Base-by-base conservation (phyloP, 78 protist species). In the Tieghemostelium lacteum region DNA sequence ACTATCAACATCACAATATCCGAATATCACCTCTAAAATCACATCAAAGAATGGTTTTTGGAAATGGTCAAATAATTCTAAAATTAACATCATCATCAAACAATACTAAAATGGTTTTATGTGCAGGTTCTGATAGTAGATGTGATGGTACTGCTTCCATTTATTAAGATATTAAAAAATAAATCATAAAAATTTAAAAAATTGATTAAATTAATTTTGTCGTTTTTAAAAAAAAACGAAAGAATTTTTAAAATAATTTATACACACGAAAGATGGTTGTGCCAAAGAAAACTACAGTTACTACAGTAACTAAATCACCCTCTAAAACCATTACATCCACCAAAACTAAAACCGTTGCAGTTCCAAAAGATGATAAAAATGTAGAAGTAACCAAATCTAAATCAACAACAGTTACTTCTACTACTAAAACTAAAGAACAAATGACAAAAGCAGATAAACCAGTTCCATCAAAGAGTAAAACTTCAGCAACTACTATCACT, bases 51-150 rank as follows among this genome's bases (percentile, higher is more conserved):
- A 1, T 16, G 26, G 28, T 34, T 36, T 72, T 72, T 72, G 78
- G 78, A 17, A 72, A 72, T 54, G 78, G 78, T 24, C 78, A 72
- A 72, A 49, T 72, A 2, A 72, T 72, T 10, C 39, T 72, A 3
- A 3, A 4, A 28, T 5, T 45, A 2, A 5, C 26, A 64, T 12
- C 5, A 17, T 24, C 52, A 19, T 5, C 10, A 17, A 17, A 20
- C 8, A 61, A 61, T 26, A 6, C 20, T 10, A 70, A 70, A 14
- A 16, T 55, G 12, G 33, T 72, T 1, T 31, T 31, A 2, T 22
- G 20, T 34, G 61, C 78, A 49, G 78, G 78, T 33, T 36, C 67
- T 26, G 78, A 72, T 52, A 49, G 17, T 2, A 72, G 78, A 34
- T 72, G 78, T 72, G 78, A 72, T 72, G 78, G 78, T 54, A 26